A percentile compares a stretch with the other conserved stretches of the same genome.
Evolutionary conservation across 805 yeast genomes (phyloP).

Genomic region (Phaffomyces thermotolerans): DNA sequence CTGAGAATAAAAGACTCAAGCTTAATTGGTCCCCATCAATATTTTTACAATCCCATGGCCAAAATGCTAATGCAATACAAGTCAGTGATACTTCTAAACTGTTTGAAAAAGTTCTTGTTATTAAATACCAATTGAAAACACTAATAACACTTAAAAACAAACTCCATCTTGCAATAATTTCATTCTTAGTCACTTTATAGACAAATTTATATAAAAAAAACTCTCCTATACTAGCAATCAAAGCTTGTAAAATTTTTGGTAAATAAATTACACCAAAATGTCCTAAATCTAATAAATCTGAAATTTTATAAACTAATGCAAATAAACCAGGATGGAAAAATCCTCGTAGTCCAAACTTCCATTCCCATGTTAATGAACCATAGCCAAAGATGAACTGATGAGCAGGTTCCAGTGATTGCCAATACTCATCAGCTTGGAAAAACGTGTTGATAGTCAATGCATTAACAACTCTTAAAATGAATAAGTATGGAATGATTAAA

Average conservation of each 20-base stretch:
- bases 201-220: constrained; percentile 46
- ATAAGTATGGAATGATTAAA: constrained; percentile 23
- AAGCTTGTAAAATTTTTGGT: constrained; percentile 67
- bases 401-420: constrained; percentile 92
- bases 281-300: constrained; percentile 27
- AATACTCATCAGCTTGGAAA: constrained; percentile 95
- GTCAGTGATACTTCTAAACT: constrained; percentile 72
- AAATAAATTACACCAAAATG: constrained; percentile 35
- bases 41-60: constrained; percentile 52
- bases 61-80: constrained; percentile 52
- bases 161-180: constrained; percentile 32
- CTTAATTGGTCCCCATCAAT: constrained; percentile 20
- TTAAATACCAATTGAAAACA: constrained; percentile 75
- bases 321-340: constrained; percentile 75
- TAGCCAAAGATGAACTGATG: constrained; percentile 66
- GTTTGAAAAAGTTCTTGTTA: constrained; percentile 82
- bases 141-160: constrained; percentile 49
- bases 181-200: constrained; percentile 26
- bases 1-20: constrained; percentile 44
- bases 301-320: constrained; percentile 34
- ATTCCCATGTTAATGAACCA: constrained; percentile 93
- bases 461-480: constrained; percentile 49
- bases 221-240: constrained; percentile 70
- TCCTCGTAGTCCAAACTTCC: constrained; percentile 70
- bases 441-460: constrained; percentile 61